A percentile compares a stretch with the other conserved stretches of the same genome.
phyloP scores from a whole-genome alignment of 345 rosid genomes.

The Brassica nigra region DNA sequence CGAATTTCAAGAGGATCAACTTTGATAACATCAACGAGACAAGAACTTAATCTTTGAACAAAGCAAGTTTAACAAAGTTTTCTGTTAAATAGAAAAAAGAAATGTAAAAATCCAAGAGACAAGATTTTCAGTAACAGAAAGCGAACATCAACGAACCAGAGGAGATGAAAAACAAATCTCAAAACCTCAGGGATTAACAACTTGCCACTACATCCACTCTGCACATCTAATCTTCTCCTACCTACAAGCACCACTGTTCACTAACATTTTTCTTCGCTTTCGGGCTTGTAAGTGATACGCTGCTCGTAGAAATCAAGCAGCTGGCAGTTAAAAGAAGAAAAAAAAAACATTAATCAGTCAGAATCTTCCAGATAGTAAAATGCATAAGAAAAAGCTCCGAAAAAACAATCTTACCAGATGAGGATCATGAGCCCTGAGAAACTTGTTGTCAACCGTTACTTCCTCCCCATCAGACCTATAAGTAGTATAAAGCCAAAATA shows the following conservation, averaged over 20 bases:
- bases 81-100: too few relatives aligned
- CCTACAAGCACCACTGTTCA: conserved; percentile 38
- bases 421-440: conserved; percentile 84
- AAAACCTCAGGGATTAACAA: neutral
- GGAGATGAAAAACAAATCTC: conserved; percentile 9
- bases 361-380: conserved; percentile 17
- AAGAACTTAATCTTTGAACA: too few relatives aligned
- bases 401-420: conserved; percentile 64
- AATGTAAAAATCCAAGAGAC: neutral
- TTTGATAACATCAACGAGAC: too few relatives aligned
- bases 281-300: conserved; percentile 70
- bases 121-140: conserved; percentile 32
- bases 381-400: conserved; percentile 8
- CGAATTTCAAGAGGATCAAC: conserved; percentile 16
- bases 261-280: conserved; percentile 23
- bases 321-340: conserved; percentile 40
- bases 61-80: too few relatives aligned
- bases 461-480: conserved; percentile 89
- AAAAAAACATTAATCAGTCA: neutral
- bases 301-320: conserved; percentile 90
- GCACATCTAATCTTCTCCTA: conserved; percentile 19
- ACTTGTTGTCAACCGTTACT: conserved; percentile 77
- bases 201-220: conserved; percentile 31
- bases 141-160: conserved; percentile 15
- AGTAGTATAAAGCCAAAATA: conserved; percentile 10